These are phyloP conservation scores for Nakazawaea molendinolei DNA, from an alignment of 805 yeast genomes.

Conservation along the genomic window DNA sequence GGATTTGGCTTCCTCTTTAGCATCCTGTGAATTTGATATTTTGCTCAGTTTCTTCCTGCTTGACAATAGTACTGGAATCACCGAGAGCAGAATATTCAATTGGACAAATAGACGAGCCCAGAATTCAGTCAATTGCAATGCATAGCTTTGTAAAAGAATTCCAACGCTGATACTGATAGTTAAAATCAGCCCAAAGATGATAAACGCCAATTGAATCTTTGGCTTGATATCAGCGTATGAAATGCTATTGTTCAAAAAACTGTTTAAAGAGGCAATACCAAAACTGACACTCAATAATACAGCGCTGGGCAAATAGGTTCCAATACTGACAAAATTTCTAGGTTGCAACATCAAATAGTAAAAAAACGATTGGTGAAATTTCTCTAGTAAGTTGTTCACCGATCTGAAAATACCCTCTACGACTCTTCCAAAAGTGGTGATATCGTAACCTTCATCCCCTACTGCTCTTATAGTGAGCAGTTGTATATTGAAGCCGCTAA, in stretches of 20 bases:
- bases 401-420: constrained; percentile 84
- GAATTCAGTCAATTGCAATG: constrained; percentile 1
- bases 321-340: constrained; percentile 79
- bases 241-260: constrained; percentile 40
- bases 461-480: constrained; percentile 74
- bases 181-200: constrained; percentile 24
- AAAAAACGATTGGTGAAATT: constrained; percentile 95
- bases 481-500: constrained; percentile 95
- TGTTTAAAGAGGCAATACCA: constrained; percentile 60
- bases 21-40: too few species aligned
- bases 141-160: constrained; percentile 3
- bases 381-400: constrained; percentile 86
- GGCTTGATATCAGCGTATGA: constrained; percentile 14
- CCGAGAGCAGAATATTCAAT: not conserved
- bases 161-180: constrained; percentile 20
- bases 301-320: constrained; percentile 86
- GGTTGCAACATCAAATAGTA: constrained; percentile 83
- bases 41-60: too few species aligned
- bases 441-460: constrained; percentile 51
- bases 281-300: constrained; percentile 62
- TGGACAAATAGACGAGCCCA: not conserved
- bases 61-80: too few species aligned
- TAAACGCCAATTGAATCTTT: constrained; percentile 18
- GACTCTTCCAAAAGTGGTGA: constrained; percentile 87
- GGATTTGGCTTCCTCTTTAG: too few species aligned